phyloP scores from a whole-genome alignment of 164 flowering plant genomes.

The Stephania japonica region DNA sequence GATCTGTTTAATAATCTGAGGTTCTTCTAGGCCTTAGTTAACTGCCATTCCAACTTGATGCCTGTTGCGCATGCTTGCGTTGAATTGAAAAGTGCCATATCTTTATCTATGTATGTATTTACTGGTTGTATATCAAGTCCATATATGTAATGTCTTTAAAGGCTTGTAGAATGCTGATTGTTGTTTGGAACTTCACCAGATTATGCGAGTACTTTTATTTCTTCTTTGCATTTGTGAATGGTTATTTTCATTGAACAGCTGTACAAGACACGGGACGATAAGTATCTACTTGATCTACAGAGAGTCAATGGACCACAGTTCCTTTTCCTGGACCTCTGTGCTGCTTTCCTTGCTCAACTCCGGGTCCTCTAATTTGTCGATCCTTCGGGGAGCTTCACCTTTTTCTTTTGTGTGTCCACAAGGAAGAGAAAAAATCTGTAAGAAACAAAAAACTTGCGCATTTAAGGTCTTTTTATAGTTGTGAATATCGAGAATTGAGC shows the following conservation, averaged over 20 bases:
- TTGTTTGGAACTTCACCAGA: not conserved
- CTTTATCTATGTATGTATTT: no score
- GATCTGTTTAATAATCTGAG: not conserved
- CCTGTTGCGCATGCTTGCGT: not conserved
- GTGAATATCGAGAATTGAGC: slow-evolving; percentile 5
- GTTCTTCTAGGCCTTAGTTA: not conserved
- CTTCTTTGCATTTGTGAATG: not conserved
- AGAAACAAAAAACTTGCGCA: not conserved
- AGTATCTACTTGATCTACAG: slow-evolving; percentile 24
- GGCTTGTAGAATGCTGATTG: not conserved
- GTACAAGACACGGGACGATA: slow-evolving; percentile 24
- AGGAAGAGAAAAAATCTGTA: not conserved
- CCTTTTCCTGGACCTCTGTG: slow-evolving; percentile 21
- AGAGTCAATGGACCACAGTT: slow-evolving; percentile 23
- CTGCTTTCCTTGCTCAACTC: slow-evolving; percentile 26
- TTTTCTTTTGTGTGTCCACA: not conserved
- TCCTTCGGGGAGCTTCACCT: not conserved
- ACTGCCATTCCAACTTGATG: not conserved
- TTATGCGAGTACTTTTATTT: not conserved
- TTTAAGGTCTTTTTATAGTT: not conserved
- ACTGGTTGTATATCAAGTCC: no score
- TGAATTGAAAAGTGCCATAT: no score
- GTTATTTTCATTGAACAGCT: slow-evolving; percentile 6
- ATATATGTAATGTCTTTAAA: not conserved
- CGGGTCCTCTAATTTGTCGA: slow-evolving; percentile 13